Conservation (phyloP, 2,329 filamentous ascomycete species). For the Pseudomassariella vexata region DNA sequence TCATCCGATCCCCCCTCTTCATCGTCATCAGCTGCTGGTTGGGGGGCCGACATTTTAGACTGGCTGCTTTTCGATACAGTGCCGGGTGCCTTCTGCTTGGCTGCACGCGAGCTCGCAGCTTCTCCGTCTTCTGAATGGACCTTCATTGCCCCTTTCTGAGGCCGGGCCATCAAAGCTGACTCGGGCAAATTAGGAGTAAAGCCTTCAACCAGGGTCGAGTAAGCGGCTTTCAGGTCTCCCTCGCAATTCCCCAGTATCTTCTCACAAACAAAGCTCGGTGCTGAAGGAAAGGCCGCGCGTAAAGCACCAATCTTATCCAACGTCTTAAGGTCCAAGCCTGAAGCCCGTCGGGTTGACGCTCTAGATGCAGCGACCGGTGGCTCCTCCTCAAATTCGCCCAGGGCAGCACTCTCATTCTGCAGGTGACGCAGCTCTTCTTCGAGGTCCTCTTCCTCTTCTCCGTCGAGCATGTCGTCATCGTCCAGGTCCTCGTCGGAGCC, state of each 20-base stretch:
- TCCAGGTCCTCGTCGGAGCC: slow-evolving; percentile 8
- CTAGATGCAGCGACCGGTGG: too few species aligned
- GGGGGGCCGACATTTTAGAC: too few species aligned
- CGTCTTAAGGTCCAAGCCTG: slow-evolving; percentile 14
- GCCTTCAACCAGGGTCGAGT: slow-evolving; percentile 25
- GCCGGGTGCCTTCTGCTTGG: too few species aligned
- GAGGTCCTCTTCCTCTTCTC: slow-evolving; percentile 29
- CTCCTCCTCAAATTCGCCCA: too few species aligned
- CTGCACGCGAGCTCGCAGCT: too few species aligned
- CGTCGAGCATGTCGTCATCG: slow-evolving; percentile 14
- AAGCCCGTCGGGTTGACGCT: too few species aligned
- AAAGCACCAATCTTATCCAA: slow-evolving; percentile 31
- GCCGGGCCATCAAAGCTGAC: too few species aligned
- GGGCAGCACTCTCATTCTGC: too few species aligned
- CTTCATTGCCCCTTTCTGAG: too few species aligned
- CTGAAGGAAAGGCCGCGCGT: slow-evolving; percentile 37
- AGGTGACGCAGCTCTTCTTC: slow-evolving; percentile 38
- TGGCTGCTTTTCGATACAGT: too few species aligned
- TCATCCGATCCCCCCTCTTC: slow-evolving; percentile 19
- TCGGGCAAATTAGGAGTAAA: slow-evolving; percentile 23
- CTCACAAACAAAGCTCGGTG: slow-evolving; percentile 28
- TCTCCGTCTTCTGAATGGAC: too few species aligned
- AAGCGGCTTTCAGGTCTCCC: slow-evolving; percentile 31
- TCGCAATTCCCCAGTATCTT: slow-evolving; percentile 25
- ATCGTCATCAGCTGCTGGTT: slow-evolving; percentile 9